Evolutionary conservation across 805 yeast species (phyloP).

Genomic region (Kluyveromyces lactis): DNA sequence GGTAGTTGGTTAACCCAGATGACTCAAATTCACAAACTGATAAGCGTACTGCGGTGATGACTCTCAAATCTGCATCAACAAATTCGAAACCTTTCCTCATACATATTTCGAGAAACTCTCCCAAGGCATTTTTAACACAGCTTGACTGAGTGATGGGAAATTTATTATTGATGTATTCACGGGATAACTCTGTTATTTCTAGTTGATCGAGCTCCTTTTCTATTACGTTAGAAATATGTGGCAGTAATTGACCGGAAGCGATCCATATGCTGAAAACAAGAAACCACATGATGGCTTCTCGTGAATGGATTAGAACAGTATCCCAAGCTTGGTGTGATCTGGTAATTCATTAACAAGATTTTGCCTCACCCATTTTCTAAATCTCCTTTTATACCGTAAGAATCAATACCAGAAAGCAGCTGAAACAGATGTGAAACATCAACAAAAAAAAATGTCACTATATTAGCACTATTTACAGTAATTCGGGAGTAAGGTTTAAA

Average conservation of each 20-base stretch:
- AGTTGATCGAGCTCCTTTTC: not conserved
- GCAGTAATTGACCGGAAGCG: not conserved
- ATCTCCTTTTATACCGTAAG: too few relatives aligned
- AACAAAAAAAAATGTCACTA: too few relatives aligned
- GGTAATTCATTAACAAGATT: too few relatives aligned
- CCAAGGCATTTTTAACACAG: conserved; percentile 36
- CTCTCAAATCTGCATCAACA: conserved; percentile 26
- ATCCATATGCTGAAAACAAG: not conserved
- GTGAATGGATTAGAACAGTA: too few relatives aligned
- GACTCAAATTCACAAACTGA: conserved; percentile 49
- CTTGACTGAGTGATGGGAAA: conserved; percentile 19
- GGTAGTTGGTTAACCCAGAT: conserved; percentile 31
- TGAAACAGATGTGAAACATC: too few relatives aligned
- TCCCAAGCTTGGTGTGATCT: too few relatives aligned
- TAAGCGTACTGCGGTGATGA: conserved; percentile 38
- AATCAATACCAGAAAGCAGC: too few relatives aligned
- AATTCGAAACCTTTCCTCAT: conserved; percentile 34
- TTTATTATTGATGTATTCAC: conserved; percentile 9
- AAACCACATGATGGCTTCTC: too few relatives aligned
- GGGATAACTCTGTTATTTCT: conserved; percentile 1
- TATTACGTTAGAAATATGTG: not conserved
- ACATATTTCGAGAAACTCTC: conserved; percentile 35
- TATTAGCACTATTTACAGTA: too few relatives aligned
- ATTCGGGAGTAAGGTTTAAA: too few relatives aligned
- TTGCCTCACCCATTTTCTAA: too few relatives aligned